Base-by-base conservation (phyloP, 2,329 filamentous ascomycete genomes). In the Trichophyton verrucosum region DNA sequence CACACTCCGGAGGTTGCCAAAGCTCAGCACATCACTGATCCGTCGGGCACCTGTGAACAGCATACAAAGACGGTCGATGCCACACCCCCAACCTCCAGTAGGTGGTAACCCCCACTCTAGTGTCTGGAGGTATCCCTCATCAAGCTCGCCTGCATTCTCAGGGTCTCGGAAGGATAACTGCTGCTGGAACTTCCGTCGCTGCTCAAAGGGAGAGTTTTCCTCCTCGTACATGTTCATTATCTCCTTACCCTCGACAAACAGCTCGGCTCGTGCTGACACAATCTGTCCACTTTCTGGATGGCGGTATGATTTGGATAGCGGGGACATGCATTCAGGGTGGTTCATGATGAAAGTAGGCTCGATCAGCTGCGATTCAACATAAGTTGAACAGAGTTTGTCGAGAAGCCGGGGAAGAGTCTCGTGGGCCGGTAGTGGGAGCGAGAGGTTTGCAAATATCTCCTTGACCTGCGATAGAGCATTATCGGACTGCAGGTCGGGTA, bases 141-240 rank as follows among this genome's bases (percentile, higher is more conserved):
- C 91, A 72, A 81, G 68, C 67, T 80, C 74, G 55, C 81, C 76
- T 13, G 69, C 78, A 40, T 75, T 77, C 15, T 77, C 78, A 1
- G 78, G 77, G 1, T 74, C 76, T 61, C 75, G 75, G 64, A 73
- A 79, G 17, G 68, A 69, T 1, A 79, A 70, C 68, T 86, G 84
- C 64, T 81, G 80, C 55, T 84, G 74, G 65, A 99, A 91, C 74
- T 99, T 99, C 60, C 82, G 80, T 53, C 88, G 81, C 75, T 99
- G 94, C 68, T 87, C 88, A 60, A 87, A 85, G 0, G 94, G 94
- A 58, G 89, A 88, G 73, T 99, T 99, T 72, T 99, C 94, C 75
- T 99, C 94, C 73, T 99, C 94, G 73, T 99, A 99, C 78, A 92
- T 95, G 74, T 99, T 99, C 63, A 92, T 89, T 36, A 96, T 81